phyloP scores from a whole-genome alignment of 257 asterid genomes.

The Ballota nigra region DNA sequence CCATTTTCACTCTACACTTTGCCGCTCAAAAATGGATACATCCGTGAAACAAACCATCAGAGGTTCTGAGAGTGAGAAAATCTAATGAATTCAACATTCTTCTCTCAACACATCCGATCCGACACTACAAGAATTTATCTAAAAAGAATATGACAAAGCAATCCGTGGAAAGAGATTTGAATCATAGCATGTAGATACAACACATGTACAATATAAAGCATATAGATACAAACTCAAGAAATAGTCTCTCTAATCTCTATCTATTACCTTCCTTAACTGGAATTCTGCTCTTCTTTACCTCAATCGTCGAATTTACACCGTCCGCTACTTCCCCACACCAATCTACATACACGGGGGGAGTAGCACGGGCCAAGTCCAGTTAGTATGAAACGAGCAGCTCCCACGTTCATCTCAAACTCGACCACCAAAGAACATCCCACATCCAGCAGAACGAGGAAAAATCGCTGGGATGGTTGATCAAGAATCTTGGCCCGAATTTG shows the following conservation, averaged over 20 bases:
- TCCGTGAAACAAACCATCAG: neutral
- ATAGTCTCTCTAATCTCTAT: neutral
- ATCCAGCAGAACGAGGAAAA: constrained; percentile 44
- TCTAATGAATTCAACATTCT: neutral
- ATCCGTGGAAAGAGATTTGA: neutral
- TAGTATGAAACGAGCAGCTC: neutral
- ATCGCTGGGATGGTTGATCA: constrained; percentile 27
- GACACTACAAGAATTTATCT: neutral
- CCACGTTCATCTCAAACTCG: neutral
- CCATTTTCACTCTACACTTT: too few species aligned
- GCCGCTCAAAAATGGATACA: too few species aligned
- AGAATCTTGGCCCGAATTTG: constrained; percentile 24
- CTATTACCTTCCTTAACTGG: neutral
- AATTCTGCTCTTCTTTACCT: neutral
- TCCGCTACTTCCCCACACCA: constrained; percentile 15
- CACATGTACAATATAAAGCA: neutral
- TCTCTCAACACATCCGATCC: neutral
- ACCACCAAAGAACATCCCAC: neutral
- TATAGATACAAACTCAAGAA: neutral
- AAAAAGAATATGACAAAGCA: neutral
- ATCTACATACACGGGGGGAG: constrained; percentile 24
- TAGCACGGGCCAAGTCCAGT: neutral
- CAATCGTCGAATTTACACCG: constrained; percentile 21
- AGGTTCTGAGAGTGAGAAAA: neutral
- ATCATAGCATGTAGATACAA: constrained; percentile 1